Evolutionary conservation across 2,329 filamentous ascomycete genomes (phyloP), one percentile per base, ranked within the genome.

Genomic region (Colletotrichum somersetense): DNA sequence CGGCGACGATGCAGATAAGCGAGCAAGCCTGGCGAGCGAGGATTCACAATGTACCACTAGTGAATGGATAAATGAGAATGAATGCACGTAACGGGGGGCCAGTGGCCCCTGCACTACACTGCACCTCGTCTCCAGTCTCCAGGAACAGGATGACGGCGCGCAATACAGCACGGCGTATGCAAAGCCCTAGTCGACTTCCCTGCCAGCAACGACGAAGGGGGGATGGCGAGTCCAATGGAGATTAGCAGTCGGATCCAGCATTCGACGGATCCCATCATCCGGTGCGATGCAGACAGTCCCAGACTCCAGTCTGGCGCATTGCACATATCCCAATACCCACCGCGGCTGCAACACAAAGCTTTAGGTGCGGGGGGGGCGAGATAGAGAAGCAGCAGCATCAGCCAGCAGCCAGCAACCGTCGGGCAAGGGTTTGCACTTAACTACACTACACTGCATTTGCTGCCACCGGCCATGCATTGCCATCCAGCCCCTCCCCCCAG

Each of bases 331-430:
- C 26, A 52, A 38, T 35, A 50, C 53, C 66, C 66, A 68, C 61
- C n/a, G 61, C 61, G 66, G 35, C 66, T 42, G 59, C 66, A 68
- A 68, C 66, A 52, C 52, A 57, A 61, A 20, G 33, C 26, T 26
- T 26, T 26, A 55, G 14, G 66, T 42, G 52, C 55, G 44, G 38
- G 62, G 20, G 30, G 4, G 30, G 30, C 30, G 30, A 44, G 42
- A 44, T 6, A 44, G 42, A 44, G 11, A 5, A 42, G 40, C 40
- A 42, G 40, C 48, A 44, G 8, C 8, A 42, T 12, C 40, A 42
- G 40, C 38, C 56, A 48, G 56, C 42, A 53, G 40, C 59, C 38
- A 23, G 20, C 46, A 50, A 20, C 44, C 44, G 20, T 10, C 44
- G n/a, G 46, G 46, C 46, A 26, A 23, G 23, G 23, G 26, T 52